These are phyloP conservation scores for Magnolia officinalis DNA, from an alignment of 164 flowering plant species.

Conservation along the genomic window DNA sequence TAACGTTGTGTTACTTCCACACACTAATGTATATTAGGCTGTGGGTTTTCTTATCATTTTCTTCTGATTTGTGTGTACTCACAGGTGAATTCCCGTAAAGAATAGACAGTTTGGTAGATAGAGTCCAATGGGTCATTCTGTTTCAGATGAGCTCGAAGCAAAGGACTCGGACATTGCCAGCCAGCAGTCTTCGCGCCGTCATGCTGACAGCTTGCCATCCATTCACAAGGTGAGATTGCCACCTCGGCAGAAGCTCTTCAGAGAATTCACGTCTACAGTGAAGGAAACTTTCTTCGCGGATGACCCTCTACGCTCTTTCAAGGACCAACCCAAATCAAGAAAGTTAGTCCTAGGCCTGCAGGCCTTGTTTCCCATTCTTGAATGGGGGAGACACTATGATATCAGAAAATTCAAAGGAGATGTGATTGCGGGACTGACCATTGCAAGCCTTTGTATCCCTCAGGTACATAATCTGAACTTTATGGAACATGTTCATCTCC, in stretches of 20 bases:
- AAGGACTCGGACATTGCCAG: constrained; percentile 39
- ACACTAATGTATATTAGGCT: neutral
- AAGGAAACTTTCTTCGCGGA: constrained; percentile 72
- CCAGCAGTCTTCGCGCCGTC: constrained; percentile 30
- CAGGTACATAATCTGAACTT: constrained; percentile 40
- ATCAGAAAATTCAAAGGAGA: constrained; percentile 57
- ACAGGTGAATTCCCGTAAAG: neutral
- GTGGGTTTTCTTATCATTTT: neutral
- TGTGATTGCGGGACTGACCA: constrained; percentile 71
- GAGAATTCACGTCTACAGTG: constrained; percentile 41
- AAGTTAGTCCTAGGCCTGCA: constrained; percentile 58
- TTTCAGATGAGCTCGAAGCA: constrained; percentile 25
- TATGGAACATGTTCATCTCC: neutral
- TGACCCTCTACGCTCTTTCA: constrained; percentile 71
- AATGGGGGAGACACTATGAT: constrained; percentile 62
- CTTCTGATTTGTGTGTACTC: neutral
- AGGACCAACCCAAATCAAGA: constrained; percentile 53
- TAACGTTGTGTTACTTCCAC: neutral
- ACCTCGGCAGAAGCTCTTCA: constrained; percentile 46
- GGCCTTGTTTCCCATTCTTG: constrained; percentile 64
- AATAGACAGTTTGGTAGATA: neutral
- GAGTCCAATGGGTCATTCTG: constrained; percentile 28
- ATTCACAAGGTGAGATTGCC: constrained; percentile 65
- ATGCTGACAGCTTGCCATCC: constrained; percentile 19
- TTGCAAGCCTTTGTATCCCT: constrained; percentile 88